Conservation (phyloP, 2,329 filamentous ascomycete genomes). For the Madurella fahalii region DNA sequence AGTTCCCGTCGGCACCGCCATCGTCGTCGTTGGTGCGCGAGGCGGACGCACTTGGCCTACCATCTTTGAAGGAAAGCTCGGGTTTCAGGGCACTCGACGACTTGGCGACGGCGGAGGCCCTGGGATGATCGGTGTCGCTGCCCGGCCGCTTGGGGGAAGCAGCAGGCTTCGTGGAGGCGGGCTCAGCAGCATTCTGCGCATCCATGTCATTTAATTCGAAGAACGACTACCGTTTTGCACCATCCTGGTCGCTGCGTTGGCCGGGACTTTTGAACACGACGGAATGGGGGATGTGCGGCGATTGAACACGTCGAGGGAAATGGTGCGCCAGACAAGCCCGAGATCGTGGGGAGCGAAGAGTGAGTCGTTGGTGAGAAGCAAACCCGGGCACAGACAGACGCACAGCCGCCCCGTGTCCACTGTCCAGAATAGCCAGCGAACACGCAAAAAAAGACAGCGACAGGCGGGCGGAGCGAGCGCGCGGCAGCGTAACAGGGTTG, state of each 20-base stretch:
- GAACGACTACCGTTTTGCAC: slow-evolving; percentile 49
- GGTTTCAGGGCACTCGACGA: slow-evolving; percentile 25
- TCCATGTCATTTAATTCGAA: slow-evolving; percentile 62
- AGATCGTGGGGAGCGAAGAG: slow-evolving; percentile 8
- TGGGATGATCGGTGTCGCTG: slow-evolving; percentile 34
- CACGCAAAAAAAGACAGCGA: slow-evolving; percentile 9
- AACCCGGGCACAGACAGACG: slow-evolving; percentile 13
- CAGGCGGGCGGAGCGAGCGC: neutral
- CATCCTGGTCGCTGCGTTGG: slow-evolving; percentile 51
- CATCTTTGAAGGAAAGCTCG: slow-evolving; percentile 30
- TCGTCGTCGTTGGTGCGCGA: slow-evolving; percentile 40
- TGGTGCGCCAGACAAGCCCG: slow-evolving; percentile 21
- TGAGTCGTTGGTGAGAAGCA: slow-evolving; percentile 7
- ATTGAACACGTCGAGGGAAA: slow-evolving; percentile 22
- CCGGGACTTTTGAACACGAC: slow-evolving; percentile 27
- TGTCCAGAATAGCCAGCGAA: slow-evolving; percentile 1
- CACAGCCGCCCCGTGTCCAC: slow-evolving; percentile 23
- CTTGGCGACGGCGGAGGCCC: slow-evolving; percentile 30
- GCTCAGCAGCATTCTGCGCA: slow-evolving; percentile 64
- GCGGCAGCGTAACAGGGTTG: slow-evolving; percentile 10
- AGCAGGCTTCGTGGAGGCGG: slow-evolving; percentile 56
- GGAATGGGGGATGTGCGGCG: slow-evolving; percentile 16
- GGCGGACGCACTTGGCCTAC: slow-evolving; percentile 27
- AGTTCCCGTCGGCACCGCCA: slow-evolving; percentile 53
- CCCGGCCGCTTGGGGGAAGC: slow-evolving; percentile 48